Evolutionary conservation across 2,329 filamentous ascomycete species (phyloP).

Genomic region (Colletotrichum sp.): DNA sequence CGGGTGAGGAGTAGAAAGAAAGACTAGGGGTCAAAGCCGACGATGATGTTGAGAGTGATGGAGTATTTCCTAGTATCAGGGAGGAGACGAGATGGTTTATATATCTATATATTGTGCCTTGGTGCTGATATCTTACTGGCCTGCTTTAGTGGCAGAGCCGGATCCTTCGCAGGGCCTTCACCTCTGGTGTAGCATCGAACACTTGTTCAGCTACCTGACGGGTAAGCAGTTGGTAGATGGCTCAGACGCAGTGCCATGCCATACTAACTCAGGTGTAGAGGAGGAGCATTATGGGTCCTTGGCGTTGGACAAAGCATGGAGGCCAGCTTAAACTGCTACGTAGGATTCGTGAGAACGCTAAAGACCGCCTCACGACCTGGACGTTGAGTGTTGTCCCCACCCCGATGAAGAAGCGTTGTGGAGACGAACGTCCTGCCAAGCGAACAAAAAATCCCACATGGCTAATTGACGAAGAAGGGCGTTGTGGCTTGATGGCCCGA

Average conservation of each 20-base stretch:
- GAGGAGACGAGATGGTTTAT: neutral
- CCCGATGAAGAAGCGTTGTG: neutral
- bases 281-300: neutral
- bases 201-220: neutral
- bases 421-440: constrained; percentile 7
- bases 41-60: neutral
- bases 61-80: neutral
- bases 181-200: neutral
- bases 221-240: neutral
- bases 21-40: neutral
- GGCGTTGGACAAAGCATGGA: constrained; percentile 1
- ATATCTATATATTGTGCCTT: neutral
- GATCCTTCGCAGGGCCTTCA: neutral
- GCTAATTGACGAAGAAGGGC: neutral
- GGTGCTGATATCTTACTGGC: neutral
- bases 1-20: neutral
- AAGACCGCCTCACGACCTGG: neutral
- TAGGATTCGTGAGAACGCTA: neutral
- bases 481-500: neutral
- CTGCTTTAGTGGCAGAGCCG: neutral
- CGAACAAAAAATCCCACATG: neutral
- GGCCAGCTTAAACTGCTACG: neutral
- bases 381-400: neutral
- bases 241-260: neutral
- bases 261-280: neutral